Evolutionary conservation across 805 yeast species (phyloP), one percentile per base, ranked within the genome.

Genomic region (Priceomyces carsonii): DNA sequence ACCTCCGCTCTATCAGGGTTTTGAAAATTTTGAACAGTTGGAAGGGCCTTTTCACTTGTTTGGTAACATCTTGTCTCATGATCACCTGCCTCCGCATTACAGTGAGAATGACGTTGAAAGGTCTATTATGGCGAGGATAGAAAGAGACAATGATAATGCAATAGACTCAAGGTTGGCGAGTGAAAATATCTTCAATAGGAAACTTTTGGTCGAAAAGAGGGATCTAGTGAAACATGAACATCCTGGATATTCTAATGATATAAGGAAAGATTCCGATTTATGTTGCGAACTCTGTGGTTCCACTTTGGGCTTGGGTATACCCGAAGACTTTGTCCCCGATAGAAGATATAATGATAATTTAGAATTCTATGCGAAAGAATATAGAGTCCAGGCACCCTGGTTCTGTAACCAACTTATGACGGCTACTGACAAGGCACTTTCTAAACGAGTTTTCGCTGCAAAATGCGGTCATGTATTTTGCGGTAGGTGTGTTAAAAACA

Each of bases 391-490:
- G 15, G 85, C 90, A 2, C 91, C 93, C 2, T 85, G 82, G 73
- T 82, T 77, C 46, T 75, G 81, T 23, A 45, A 67, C 10, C 52
- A 58, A 10, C 60, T 63, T 18, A 61, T 80, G n/a, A 71, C 81
- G 0, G 69, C 65, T 8, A 62, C 66, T 0, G 95, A 85, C 49
- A 49, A 63, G 13, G 81, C 75, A 36, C 61, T 85, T 21, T 82
- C 90, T 0, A 77, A 70, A 48, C 71, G 88, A 40, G 73, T 83
- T 2, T 88, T 81, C 50, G 70, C 73, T 13, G 73, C 85, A 0
- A 61, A 58, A 25, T 88, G 96, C 65, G 96, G 96, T 0, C 96
- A 88, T 62, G 74, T 80, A 0, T 88, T 77, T 55, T 88, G 96
- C 58, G 96, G 96, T 1, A 60, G 91, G 26, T 88, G 96, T 60